Evolutionary conservation across 169 alveolate species (phyloP), one percentile per base, ranked within the genome.

Genomic region (Plasmodium chabaudi): DNA sequence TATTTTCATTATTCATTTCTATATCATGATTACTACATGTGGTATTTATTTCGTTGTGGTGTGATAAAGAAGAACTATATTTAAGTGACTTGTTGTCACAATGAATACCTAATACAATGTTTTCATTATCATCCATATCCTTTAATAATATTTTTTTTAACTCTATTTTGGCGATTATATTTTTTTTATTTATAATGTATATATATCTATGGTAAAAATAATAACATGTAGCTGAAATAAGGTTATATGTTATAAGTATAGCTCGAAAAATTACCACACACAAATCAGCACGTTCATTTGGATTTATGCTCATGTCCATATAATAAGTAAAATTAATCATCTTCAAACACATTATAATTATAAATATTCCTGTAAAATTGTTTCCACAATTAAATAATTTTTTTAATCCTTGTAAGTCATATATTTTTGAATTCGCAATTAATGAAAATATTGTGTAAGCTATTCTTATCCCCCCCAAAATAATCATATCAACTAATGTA

Each of bases 301-400:
- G 6, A 15, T 13, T 51, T 2, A 0, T 6, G 21, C 6, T 51
- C 0, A 51, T 13, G 51, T 46, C 60, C 19, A 64, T 4, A 27
- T 12, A n/a, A 56, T 79, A 79, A 12, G 21, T 46, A 25, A 65
- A 79, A 79, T 79, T 79, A 5, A 79, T 79, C 55, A 67, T 67
- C 34, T 79, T 79, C 9, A 79, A 25, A 15, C 60, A 53, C 15
- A 65, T 67, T 15, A 67, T 12, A 15, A 79, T 65, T 9, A n/a
- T 42, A 23, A 79, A 34, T 4, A 79, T 53, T 5, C 89, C 89
- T 7, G 72, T 67, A 15, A 79, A 55, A 47, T 79, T 71, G 9
- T 82, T 79, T 13, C 72, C 39, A 19, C 53, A 49, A 5, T 42
- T 51, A 15, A 64, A n/a, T 19, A 56, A 34, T 9, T 64, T 79